A percentile compares a stretch with the other conserved stretches of the same genome.
phyloP scores from a whole-genome alignment of 805 yeast species.

The Saturnispora besseyi region DNA sequence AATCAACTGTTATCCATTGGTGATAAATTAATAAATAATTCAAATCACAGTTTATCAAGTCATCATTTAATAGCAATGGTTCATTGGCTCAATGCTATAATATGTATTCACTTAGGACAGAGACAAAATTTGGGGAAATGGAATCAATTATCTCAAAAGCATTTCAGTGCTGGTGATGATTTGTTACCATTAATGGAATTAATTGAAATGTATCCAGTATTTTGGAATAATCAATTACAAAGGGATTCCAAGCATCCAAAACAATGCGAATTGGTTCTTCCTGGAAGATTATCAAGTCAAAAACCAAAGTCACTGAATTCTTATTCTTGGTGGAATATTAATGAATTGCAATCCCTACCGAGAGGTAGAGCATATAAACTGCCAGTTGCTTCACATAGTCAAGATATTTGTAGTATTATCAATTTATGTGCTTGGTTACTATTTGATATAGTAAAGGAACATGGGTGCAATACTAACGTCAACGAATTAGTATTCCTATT shows the following conservation, averaged over 20 bases:
- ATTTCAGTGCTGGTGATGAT: not conserved
- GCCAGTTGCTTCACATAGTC: slow-evolving; percentile 1
- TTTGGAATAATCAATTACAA: slow-evolving; percentile 5
- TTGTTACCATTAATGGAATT: slow-evolving; percentile 1
- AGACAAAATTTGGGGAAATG: not conserved
- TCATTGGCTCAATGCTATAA: not conserved
- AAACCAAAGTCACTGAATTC: not conserved
- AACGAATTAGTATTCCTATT: slow-evolving; percentile 1
- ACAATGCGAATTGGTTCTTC: slow-evolving; percentile 1
- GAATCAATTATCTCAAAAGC: slow-evolving; percentile 1
- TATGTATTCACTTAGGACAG: not conserved
- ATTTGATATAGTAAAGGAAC: slow-evolving; percentile 4
- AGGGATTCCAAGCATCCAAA: not conserved
- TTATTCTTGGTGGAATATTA: slow-evolving; percentile 4
- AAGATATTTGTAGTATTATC: not conserved
- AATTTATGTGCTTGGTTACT: slow-evolving; percentile 3
- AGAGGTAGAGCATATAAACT: slow-evolving; percentile 5
- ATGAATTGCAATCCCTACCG: not conserved
- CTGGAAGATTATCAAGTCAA: slow-evolving; percentile 3
- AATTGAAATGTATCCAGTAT: slow-evolving; percentile 4
- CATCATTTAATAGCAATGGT: not conserved
- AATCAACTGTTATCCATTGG: not conserved
- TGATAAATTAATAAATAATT: not conserved
- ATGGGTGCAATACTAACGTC: slow-evolving; percentile 2
- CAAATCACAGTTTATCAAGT: not conserved